Evolutionary conservation across 2,329 filamentous ascomycete species (phyloP).

Genomic region (Verticillium zaregamsianum): DNA sequence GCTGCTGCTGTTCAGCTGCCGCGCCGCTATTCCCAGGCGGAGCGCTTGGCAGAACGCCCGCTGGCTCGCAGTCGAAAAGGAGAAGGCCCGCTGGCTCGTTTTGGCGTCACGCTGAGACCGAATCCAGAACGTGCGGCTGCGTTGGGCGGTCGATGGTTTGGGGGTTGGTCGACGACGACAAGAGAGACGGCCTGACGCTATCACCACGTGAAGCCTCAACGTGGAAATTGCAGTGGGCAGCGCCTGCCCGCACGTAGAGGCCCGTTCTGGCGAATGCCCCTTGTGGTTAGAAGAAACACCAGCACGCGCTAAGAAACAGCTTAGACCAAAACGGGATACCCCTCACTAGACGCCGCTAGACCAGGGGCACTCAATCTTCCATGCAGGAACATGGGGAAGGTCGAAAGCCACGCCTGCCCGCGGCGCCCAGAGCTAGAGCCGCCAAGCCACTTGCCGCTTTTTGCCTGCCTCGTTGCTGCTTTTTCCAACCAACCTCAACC

Average conservation of each 20-base stretch:
- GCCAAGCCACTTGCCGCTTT: conserved; percentile 3
- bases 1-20: not conserved
- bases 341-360: not conserved
- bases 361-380: conserved; percentile 1
- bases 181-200: not conserved
- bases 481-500: not conserved
- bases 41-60: not conserved
- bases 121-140: not conserved
- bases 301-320: not conserved
- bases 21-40: not conserved
- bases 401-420: not conserved
- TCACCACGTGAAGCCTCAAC: conserved; percentile 1
- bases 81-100: not conserved
- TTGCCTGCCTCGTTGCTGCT: not conserved
- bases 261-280: not conserved
- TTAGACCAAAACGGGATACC: not conserved
- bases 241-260: not conserved
- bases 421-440: not conserved
- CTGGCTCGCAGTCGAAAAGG: not conserved
- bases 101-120: not conserved
- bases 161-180: not conserved
- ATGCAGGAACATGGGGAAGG: conserved; percentile 5
- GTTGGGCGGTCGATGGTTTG: not conserved
- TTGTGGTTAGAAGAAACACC: not conserved
- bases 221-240: conserved; percentile 2